These are phyloP conservation scores for Candida orba DNA, from an alignment of 805 yeast genomes.

Conservation along the genomic window DNA sequence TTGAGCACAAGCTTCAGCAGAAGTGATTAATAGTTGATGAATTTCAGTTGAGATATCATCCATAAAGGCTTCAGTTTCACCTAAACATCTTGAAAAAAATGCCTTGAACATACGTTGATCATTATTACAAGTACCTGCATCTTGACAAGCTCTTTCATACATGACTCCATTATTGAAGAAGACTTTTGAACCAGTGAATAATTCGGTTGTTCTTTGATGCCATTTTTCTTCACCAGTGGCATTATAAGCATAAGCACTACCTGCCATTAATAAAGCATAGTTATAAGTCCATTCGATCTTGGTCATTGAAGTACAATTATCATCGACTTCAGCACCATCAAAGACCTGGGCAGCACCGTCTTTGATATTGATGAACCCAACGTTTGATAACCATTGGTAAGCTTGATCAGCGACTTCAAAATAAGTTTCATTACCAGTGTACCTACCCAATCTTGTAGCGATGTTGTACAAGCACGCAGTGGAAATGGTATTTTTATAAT, in stretches of 20 bases:
- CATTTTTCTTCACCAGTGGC: slow-evolving; percentile 46
- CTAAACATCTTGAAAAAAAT: slow-evolving; percentile 58
- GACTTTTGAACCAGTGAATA: slow-evolving; percentile 38
- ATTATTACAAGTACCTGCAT: slow-evolving; percentile 45
- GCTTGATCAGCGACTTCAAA: slow-evolving; percentile 46
- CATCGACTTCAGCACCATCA: slow-evolving; percentile 51
- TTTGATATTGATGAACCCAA: slow-evolving; percentile 34
- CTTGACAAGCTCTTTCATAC: slow-evolving; percentile 58
- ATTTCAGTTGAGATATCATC: slow-evolving; percentile 41
- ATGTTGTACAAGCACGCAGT: slow-evolving; percentile 57
- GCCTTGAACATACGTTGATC: slow-evolving; percentile 75
- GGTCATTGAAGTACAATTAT: slow-evolving; percentile 44
- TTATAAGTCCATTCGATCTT: slow-evolving; percentile 60
- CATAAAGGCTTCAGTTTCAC: slow-evolving; percentile 46
- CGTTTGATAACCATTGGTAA: slow-evolving; percentile 52
- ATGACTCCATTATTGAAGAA: slow-evolving; percentile 46
- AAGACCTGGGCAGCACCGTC: slow-evolving; percentile 32
- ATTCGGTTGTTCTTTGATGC: slow-evolving; percentile 38
- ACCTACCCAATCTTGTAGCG: slow-evolving; percentile 58
- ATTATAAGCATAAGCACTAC: slow-evolving; percentile 64
- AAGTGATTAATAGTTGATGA: slow-evolving; percentile 32
- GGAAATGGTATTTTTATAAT: slow-evolving; percentile 57
- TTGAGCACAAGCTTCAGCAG: slow-evolving; percentile 62
- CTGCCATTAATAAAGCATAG: slow-evolving; percentile 60
- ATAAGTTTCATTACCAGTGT: slow-evolving; percentile 49